A percentile compares a stretch with the other conserved stretches of the same genome.
Evolutionary conservation across 2,329 filamentous ascomycete genomes (phyloP).

Genomic region (Pezicula neosporulosa): DNA sequence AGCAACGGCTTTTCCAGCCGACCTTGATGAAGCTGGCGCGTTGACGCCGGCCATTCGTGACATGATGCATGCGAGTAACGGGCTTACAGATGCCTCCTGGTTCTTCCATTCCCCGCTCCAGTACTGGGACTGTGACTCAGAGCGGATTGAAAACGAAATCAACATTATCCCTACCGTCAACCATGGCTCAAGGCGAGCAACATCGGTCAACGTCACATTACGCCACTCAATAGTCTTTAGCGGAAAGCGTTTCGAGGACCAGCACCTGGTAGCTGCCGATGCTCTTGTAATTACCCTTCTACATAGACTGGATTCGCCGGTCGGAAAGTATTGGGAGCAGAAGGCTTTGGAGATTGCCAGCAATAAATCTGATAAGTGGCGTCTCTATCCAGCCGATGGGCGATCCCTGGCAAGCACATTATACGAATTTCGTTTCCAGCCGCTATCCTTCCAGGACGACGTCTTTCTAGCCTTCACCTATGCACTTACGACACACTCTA

Average conservation of each 20-base stretch:
- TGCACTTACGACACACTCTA: slow-evolving; percentile 58
- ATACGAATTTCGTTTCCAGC: slow-evolving; percentile 77
- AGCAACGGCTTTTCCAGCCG: slow-evolving; percentile 11
- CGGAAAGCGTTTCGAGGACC: slow-evolving; percentile 71
- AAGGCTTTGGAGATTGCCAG: slow-evolving; percentile 52
- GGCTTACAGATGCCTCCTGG: slow-evolving; percentile 62
- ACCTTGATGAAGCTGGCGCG: slow-evolving; percentile 5
- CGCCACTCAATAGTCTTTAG: slow-evolving; percentile 79
- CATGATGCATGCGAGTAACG: slow-evolving; percentile 55
- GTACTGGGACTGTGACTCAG: slow-evolving; percentile 71
- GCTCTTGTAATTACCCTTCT: slow-evolving; percentile 76
- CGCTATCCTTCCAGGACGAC: slow-evolving; percentile 65
- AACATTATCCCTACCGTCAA: slow-evolving; percentile 71
- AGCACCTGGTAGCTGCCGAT: slow-evolving; percentile 67
- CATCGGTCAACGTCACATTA: slow-evolving; percentile 69
- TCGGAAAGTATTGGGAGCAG: slow-evolving; percentile 63
- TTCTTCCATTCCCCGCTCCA: slow-evolving; percentile 80
- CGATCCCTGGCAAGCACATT: slow-evolving; percentile 53
- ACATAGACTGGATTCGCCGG: slow-evolving; percentile 60
- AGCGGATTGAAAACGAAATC: slow-evolving; percentile 53
- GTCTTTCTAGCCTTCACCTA: slow-evolving; percentile 64
- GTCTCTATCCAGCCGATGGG: slow-evolving; percentile 60
- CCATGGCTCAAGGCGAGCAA: slow-evolving; percentile 54
- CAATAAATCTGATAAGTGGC: slow-evolving; percentile 50
- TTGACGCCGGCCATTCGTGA: slow-evolving; percentile 40